Evolutionary conservation across 345 rosid species (phyloP), one percentile per base, ranked within the genome.

Genomic region (Eucalyptus curtisii): DNA sequence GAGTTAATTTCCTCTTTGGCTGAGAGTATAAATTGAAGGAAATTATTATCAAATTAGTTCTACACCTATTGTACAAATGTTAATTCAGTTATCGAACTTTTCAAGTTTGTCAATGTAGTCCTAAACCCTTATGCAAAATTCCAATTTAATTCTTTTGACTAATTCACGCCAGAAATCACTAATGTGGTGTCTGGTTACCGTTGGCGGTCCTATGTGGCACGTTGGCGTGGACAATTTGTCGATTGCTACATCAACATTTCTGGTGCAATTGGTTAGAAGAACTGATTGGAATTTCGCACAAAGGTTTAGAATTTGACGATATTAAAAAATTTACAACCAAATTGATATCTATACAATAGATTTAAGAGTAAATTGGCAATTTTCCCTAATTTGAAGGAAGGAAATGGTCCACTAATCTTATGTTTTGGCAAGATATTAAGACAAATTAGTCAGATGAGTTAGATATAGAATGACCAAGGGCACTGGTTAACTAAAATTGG

Each of bases 81-180:
- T 3, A n/a, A 64, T 64, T 64, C 0, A 0, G 1, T 64, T 7
- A 3, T n/a, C 16, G 0, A n/a, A n/a, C 5, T n/a, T 64, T 64
- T 64, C 20, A 14, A n/a, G 40, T 7, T 64, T 64, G 76, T 31
- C 19, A n/a, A 14, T 64, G 9, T 14, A n/a, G 2, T 64, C 37
- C 33, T 64, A 64, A n/a, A 64, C 17, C 71, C 31, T 64, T n/a
- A 64, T 13, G 16, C 17, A n/a, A n/a, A 64, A 64, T 30, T 61
- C 33, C 33, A n/a, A 64, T n/a, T 3, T 64, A 3, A 7, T 13
- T n/a, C 17, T 30, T 30, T 14, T 16, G 37, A 15, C 9, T 64
- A 64, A 14, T 64, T 30, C 37, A 13, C 0, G 2, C 19, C 1
- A 15, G 3, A 64, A 30, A 64, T 64, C 3, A 1, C 5, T 64